Base-by-base conservation (phyloP, 345 rosid genomes). In the Ricinus communis region DNA sequence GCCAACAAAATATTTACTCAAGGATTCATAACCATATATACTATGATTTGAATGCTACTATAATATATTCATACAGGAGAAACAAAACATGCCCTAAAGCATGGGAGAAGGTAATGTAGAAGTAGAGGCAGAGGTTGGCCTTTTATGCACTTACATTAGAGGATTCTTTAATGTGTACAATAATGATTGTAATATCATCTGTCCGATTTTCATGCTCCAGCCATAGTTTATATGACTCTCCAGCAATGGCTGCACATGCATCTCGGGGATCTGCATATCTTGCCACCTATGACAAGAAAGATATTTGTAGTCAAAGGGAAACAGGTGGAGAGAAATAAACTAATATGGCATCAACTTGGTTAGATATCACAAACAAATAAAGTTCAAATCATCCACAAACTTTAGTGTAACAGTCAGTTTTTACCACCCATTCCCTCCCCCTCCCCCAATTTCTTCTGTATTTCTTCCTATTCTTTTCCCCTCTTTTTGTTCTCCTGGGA, bases 151-250 rank as follows among this genome's bases (percentile, higher is more conserved):
- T 75, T 80, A 86, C 96, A 78, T 80, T 77, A 78, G 79, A 76
- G 57, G 86, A 78, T 79, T 82, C 88, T 78, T 90, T 92, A 43
- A 95, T 83, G 73, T 90, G 92, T 65, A 86, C 99, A 81, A 93
- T 83, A 74, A 93, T 88, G 75, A 95, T 84, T 31, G 99, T 93
- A 65, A 95, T 95, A 85, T 95, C 99, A 87, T 95, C 99, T 25
- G 98, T 95, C 65, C 98, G 93, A 75, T 78, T 89, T 80, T 88
- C 99, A 68, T 87, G 77, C 69, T 88, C 88, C 87, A 95, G 80
- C 99, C 99, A 95, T 45, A 79, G 73, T 83, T 87, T 93, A 82
- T 93, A 93, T 9, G 99, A 91, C 72, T 96, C 94, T 74, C 96
- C 98, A 36, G 96, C 87, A 69, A 92, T 89, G 24, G 90, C 94